phyloP scores from a whole-genome alignment of 2,329 filamentous ascomycete species.

The Drechslerella coelobrocha region DNA sequence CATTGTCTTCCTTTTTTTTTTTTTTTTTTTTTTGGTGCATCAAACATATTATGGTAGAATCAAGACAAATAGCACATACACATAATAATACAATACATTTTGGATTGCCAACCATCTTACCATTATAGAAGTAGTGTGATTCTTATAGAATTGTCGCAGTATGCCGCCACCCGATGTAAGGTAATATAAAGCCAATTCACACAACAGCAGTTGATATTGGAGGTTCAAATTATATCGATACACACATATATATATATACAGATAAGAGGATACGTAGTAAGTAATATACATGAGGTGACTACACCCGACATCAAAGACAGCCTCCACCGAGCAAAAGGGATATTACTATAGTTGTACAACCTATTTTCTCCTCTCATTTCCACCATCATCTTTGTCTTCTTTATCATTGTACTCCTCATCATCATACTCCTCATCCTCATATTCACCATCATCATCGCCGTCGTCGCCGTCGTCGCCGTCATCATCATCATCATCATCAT shows the following conservation, averaged over 20 bases:
- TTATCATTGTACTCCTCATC: slow-evolving; percentile 8
- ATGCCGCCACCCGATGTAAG: not conserved
- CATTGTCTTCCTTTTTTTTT: slow-evolving; percentile 9
- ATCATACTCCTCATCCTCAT: slow-evolving; percentile 12
- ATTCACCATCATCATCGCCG: slow-evolving; percentile 20
- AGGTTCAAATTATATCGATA: no score
- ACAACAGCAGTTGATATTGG: no score
- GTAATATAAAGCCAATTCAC: not conserved
- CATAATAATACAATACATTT: slow-evolving; percentile 5
- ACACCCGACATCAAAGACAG: not conserved
- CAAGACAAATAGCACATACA: slow-evolving; percentile 8
- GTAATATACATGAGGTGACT: slow-evolving; percentile 20
- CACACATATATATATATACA: slow-evolving; percentile 21
- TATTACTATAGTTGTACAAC: not conserved
- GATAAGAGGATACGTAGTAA: no score
- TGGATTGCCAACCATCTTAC: not conserved
- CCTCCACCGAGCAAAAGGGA: not conserved
- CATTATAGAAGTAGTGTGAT: no score
- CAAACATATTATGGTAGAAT: slow-evolving; percentile 13
- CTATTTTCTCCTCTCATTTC: not conserved
- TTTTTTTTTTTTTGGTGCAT: slow-evolving; percentile 36
- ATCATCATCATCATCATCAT: slow-evolving; percentile 70
- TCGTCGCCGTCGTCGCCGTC: slow-evolving; percentile 60
- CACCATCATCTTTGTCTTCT: not conserved
- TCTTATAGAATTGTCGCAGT: no score